These are phyloP conservation scores for Fusarium sp. DNA, from an alignment of 2,329 filamentous ascomycete genomes.

Conservation along the genomic window DNA sequence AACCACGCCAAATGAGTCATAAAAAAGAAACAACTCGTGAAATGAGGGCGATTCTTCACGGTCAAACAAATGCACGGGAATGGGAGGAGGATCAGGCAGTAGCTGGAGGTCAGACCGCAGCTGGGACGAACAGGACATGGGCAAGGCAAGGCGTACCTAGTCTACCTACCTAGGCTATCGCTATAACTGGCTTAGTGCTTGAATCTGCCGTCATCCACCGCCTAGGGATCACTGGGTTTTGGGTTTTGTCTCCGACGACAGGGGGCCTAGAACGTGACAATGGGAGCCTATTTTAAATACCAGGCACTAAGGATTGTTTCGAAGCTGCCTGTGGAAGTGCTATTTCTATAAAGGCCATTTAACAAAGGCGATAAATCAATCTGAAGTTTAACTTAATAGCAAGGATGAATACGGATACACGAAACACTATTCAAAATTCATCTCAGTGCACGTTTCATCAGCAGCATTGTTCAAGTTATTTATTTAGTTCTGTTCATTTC, in stretches of 20 bases:
- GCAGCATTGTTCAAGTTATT: conserved; percentile 1
- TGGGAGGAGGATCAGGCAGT: conserved; percentile 45
- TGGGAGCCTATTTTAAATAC: conserved; percentile 2
- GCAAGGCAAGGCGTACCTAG: conserved; percentile 34
- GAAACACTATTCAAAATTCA: not conserved
- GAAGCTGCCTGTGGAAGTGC: not conserved
- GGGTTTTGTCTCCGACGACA: conserved; percentile 24
- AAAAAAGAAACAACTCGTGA: conserved; percentile 30
- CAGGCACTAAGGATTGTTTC: not conserved
- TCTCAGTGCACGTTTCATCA: not conserved
- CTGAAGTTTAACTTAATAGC: not conserved
- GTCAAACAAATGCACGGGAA: conserved; percentile 29
- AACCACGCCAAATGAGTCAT: conserved; percentile 39
- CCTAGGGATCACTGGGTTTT: conserved; percentile 30
- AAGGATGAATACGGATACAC: not conserved
- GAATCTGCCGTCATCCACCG: conserved; percentile 44
- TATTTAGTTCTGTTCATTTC: not conserved
- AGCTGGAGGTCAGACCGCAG: conserved; percentile 44
- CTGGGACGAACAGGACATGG: conserved; percentile 34
- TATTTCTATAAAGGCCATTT: not conserved
- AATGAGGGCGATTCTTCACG: conserved; percentile 21
- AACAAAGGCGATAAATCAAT: not conserved
- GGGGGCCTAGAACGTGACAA: conserved; percentile 3
- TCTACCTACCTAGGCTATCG: conserved; percentile 27
- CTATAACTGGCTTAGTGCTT: conserved; percentile 36